These are phyloP conservation scores for Musa balbisiana DNA, from an alignment of 202 grass and related monocot species.

Conservation along the genomic window DNA sequence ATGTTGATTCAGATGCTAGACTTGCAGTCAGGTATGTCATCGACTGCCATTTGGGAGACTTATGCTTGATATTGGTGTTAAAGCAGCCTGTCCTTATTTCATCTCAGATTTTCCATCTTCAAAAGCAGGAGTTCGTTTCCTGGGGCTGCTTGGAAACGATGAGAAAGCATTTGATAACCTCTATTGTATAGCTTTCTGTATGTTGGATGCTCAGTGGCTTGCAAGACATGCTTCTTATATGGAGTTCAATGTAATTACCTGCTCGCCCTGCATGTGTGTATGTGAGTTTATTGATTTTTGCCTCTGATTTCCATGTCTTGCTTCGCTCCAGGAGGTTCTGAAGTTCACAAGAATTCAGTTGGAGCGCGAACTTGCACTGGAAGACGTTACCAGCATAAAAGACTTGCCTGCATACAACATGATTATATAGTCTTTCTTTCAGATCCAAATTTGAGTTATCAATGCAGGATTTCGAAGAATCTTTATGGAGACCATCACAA, in stretches of 20 bases:
- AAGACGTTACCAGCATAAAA: slow-evolving; percentile 38
- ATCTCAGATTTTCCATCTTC: slow-evolving; percentile 38
- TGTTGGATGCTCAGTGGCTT: slow-evolving; percentile 80
- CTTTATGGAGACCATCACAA: too few species aligned
- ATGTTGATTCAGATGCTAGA: slow-evolving; percentile 65
- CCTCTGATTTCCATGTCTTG: slow-evolving; percentile 6
- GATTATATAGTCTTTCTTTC: not conserved
- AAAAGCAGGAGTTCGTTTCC: slow-evolving; percentile 45
- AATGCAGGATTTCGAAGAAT: too few species aligned
- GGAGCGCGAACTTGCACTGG: slow-evolving; percentile 53
- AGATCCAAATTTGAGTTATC: too few species aligned
- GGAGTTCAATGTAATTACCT: slow-evolving; percentile 67
- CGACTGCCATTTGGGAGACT: slow-evolving; percentile 6
- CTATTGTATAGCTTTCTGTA: slow-evolving; percentile 54
- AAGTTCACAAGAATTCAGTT: slow-evolving; percentile 60
- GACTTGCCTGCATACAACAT: slow-evolving; percentile 56
- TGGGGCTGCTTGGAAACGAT: slow-evolving; percentile 50
- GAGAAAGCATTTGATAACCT: slow-evolving; percentile 60
- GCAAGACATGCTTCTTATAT: slow-evolving; percentile 65
- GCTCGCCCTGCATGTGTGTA: too few species aligned
- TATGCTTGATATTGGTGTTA: slow-evolving; percentile 12
- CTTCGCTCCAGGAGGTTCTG: slow-evolving; percentile 59
- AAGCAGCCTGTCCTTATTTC: not conserved
- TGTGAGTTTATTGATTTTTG: not conserved
- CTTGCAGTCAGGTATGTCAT: slow-evolving; percentile 46